Evolutionary conservation across 78 protist species (phyloP).

Genomic region (Guillardia theta): DNA sequence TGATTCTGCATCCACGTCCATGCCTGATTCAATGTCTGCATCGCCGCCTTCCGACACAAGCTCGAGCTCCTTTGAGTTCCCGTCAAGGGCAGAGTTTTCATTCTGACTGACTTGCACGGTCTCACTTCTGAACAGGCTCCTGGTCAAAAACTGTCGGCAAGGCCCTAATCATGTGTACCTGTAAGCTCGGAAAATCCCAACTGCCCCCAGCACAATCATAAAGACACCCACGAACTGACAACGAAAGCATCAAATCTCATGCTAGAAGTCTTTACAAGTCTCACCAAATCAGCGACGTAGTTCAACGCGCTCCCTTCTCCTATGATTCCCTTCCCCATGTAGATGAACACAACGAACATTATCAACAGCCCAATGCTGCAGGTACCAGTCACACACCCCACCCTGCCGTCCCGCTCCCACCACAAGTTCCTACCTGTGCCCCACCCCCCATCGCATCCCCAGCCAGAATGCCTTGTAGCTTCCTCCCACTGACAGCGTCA

Average conservation of each 20-base stretch:
- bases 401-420: too few relatives aligned
- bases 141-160: too few relatives aligned
- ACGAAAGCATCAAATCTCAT: neutral
- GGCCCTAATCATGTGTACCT: too few relatives aligned
- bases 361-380: neutral
- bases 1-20: too few relatives aligned
- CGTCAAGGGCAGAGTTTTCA: neutral
- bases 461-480: neutral
- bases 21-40: too few relatives aligned
- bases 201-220: neutral
- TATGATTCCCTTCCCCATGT: neutral
- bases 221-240: neutral
- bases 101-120: neutral
- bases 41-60: too few relatives aligned
- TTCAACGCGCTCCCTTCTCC: neutral
- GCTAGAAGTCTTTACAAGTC: neutral
- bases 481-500: neutral
- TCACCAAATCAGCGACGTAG: neutral
- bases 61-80: too few relatives aligned
- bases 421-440: too few relatives aligned
- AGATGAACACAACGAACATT: neutral
- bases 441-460: constrained; percentile 12
- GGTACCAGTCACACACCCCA: too few relatives aligned
- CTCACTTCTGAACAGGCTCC: too few relatives aligned
- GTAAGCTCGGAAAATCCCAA: neutral